Percentiles rank a stretch among this genome's conserved stretches.
phyloP scores from a whole-genome alignment of 345 rosid genomes.

The Rubroshorea leprosula region DNA sequence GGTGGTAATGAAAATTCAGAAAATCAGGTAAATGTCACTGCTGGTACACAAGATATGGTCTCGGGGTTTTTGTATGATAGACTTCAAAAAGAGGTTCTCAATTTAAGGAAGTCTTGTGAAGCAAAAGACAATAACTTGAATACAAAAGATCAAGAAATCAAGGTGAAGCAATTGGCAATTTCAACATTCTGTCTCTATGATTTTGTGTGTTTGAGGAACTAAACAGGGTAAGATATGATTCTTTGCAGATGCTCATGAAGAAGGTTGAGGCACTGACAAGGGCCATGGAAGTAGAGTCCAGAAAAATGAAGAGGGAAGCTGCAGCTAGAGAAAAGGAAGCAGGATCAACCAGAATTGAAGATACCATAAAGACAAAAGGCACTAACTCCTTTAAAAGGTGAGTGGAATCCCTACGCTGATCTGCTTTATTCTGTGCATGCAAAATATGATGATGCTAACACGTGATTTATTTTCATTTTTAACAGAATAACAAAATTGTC shows the following conservation, averaged over 20 bases:
- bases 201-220: conserved; percentile 6
- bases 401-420: neutral
- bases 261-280: conserved; percentile 71
- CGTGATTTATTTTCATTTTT: conserved; percentile 12
- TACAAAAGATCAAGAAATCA: conserved; percentile 72
- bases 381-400: conserved; percentile 29
- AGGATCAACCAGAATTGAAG: conserved; percentile 27
- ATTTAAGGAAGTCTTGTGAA: conserved; percentile 60
- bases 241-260: conserved; percentile 63
- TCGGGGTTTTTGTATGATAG: conserved; percentile 88
- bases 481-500: conserved; percentile 23
- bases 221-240: conserved; percentile 3
- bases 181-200: neutral
- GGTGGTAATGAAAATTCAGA: conserved; percentile 27
- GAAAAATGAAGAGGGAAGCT: conserved; percentile 73
- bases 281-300: conserved; percentile 72
- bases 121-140: conserved; percentile 49
- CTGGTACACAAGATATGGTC: conserved; percentile 43
- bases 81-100: conserved; percentile 76
- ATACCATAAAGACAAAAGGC: conserved; percentile 25
- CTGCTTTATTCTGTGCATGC: neutral
- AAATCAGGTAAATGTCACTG: conserved; percentile 20
- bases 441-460: neutral
- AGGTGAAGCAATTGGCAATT: conserved; percentile 35
- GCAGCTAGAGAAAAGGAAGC: conserved; percentile 63